Conservation (phyloP, 2,329 filamentous ascomycete genomes). For the Fusarium incarnatum region DNA sequence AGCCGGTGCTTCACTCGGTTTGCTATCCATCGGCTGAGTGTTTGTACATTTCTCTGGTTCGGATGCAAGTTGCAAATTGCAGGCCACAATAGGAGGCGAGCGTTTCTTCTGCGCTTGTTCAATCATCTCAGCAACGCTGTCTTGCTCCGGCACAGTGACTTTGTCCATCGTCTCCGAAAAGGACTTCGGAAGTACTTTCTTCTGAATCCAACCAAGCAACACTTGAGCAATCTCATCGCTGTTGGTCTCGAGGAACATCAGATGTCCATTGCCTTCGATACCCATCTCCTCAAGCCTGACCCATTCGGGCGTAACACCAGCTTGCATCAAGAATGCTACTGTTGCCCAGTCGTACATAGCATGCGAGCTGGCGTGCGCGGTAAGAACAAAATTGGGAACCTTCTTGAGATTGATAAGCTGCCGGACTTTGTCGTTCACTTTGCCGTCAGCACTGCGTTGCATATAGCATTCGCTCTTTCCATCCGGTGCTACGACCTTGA, state of each 20-base stretch:
- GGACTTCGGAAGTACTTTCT: slow-evolving; percentile 1
- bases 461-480: slow-evolving; percentile 37
- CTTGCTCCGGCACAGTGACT: slow-evolving; percentile 3
- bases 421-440: slow-evolving; percentile 37
- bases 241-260: slow-evolving; percentile 66
- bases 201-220: slow-evolving; percentile 54
- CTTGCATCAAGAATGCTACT: slow-evolving; percentile 63
- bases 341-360: slow-evolving; percentile 66
- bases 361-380: slow-evolving; percentile 66
- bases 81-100: not conserved
- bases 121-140: not conserved
- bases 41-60: not conserved
- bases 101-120: not conserved
- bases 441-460: slow-evolving; percentile 21
- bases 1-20: not conserved
- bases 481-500: slow-evolving; percentile 15
- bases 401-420: slow-evolving; percentile 61
- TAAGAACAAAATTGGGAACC: slow-evolving; percentile 63
- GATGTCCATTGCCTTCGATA: slow-evolving; percentile 66
- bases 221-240: slow-evolving; percentile 56
- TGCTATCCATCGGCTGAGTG: not conserved
- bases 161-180: not conserved
- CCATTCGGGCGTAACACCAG: slow-evolving; percentile 59
- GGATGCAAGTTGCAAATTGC: not conserved
- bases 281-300: slow-evolving; percentile 57